These are phyloP conservation scores for Pseudogymnoascus sp. DNA, from an alignment of 2,329 filamentous ascomycete species.

Conservation along the genomic window DNA sequence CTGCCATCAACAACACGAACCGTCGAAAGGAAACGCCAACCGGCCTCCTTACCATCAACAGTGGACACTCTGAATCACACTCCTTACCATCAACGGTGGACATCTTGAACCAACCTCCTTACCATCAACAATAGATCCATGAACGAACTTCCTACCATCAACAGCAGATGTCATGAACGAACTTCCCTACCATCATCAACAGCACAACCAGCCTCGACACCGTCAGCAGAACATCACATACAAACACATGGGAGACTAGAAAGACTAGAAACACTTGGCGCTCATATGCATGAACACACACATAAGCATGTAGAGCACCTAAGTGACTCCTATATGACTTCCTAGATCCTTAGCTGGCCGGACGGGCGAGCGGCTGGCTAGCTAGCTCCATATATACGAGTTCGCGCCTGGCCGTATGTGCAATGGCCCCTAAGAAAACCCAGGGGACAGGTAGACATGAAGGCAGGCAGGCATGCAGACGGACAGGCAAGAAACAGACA, in stretches of 20 bases:
- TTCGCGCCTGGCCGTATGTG: background rate
- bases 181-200: background rate
- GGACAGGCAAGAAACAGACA: background rate
- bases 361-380: background rate
- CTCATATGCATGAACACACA: background rate
- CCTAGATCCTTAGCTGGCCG: background rate
- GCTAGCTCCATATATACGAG: constrained; percentile 4
- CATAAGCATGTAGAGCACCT: background rate
- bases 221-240: background rate
- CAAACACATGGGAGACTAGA: background rate
- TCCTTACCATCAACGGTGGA: background rate
- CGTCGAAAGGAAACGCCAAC: background rate
- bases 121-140: background rate
- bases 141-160: background rate
- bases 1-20: background rate
- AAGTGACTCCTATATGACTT: background rate
- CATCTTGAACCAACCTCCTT: background rate
- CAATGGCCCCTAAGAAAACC: background rate
- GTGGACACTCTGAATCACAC: background rate
- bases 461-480: background rate
- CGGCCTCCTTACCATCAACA: background rate
- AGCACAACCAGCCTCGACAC: background rate
- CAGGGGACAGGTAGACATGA: background rate
- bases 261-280: background rate
- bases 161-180: background rate